Base-by-base conservation (phyloP, 305 asterid species). In the Stenogyne calaminthoides region DNA sequence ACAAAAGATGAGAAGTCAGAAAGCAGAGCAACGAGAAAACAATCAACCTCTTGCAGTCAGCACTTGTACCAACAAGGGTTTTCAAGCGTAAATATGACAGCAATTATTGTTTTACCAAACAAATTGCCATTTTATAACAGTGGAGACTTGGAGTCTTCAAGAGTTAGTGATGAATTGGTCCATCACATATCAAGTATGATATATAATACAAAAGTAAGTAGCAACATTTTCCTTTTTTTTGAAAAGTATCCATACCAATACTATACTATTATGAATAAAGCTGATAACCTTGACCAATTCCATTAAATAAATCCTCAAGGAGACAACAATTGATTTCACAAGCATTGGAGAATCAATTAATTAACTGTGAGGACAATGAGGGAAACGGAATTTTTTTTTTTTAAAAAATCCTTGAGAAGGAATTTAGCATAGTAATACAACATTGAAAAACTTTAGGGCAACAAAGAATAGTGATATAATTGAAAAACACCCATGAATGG, bases 31-130 rank as follows among this genome's bases (percentile, higher is more conserved):
- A 15, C 36, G 11, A 27, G 36, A 67, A 57, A 14, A 10, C 29
- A 56, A 42, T 5, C n/a, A 72, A 32, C 9, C 27, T 27, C 64
- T 39, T 6, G 16, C 27, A 55, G 8, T 15, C 7, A 49, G 39
- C 25, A 71, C 6, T 32, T 20, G 11, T n/a, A 46, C 79, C 34
- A 58, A 46, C 19, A 51, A 32, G 19, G 42, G 19, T 10, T 7
- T 64, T 71, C 12, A 27, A 36, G 70, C 51, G 58, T 67, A 18
- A 51, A 15, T 19, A 44, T 40, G 57, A 55, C 59, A 10, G 27
- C 62, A 64, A 39, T 22, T 57, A 37, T 65, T 60, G 19, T 19
- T 57, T 69, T 15, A 18, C 44, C 4, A 40, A 42, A 42, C 11
- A 5, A 11, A 42, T 11, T 42, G 49, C 42, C 42, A 36, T 36